These are phyloP conservation scores for Trametes versicolor DNA, from an alignment of 1,284 basidiomycete genomes.

Conservation along the genomic window DNA sequence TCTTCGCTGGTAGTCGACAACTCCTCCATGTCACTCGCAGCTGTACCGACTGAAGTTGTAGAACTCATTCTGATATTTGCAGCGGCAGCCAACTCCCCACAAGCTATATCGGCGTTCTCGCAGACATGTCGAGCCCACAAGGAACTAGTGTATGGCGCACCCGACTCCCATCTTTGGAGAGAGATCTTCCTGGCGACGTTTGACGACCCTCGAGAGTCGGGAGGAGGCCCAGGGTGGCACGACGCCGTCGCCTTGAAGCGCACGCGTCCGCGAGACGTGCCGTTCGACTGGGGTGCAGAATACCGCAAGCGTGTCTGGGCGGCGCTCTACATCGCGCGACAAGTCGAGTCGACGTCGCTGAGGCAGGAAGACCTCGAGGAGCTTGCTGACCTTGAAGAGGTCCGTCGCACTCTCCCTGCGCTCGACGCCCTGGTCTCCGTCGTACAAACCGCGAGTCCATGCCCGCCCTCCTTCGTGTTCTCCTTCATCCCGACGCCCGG, in stretches of 20 bases:
- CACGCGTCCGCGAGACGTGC: not conserved
- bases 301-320: conserved; percentile 40
- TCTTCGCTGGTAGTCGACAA: not conserved
- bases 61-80: conserved; percentile 54
- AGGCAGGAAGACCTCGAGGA: conserved; percentile 1
- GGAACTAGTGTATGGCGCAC: conserved; percentile 51
- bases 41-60: conserved; percentile 52
- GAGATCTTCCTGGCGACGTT: conserved; percentile 59
- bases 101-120: conserved; percentile 51
- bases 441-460: conserved; percentile 46
- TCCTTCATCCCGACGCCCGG: conserved; percentile 20
- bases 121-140: conserved; percentile 54
- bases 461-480: conserved; percentile 39
- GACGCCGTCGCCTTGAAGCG: conserved; percentile 10
- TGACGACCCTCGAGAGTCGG: conserved; percentile 54
- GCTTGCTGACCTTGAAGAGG: not conserved
- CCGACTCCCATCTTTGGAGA: conserved; percentile 62
- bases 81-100: conserved; percentile 45
- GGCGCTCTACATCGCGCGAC: conserved; percentile 34
- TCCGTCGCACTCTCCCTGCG: conserved; percentile 22
- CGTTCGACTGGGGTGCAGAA: conserved; percentile 40
- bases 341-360: conserved; percentile 16
- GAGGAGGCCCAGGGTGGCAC: conserved; percentile 28
- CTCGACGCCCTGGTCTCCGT: conserved; percentile 44
- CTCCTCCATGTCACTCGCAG: conserved; percentile 25